A percentile compares a stretch with the other conserved stretches of the same genome.
Conservation (phyloP, 306 rosid species). For the Cucumis cinereus region DNA sequence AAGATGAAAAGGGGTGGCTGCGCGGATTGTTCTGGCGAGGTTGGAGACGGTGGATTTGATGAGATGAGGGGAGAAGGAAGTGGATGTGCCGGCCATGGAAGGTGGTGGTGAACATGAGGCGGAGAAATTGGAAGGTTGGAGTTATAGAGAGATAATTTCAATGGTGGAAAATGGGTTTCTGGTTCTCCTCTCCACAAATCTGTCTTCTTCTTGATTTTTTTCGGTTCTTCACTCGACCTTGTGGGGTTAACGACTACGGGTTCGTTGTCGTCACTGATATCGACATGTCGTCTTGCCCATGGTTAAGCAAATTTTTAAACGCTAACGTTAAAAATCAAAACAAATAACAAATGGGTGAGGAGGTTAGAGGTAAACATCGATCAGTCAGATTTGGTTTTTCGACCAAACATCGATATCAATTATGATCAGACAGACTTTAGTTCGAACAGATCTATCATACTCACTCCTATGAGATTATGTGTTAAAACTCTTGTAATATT, state of each 20-base stretch:
- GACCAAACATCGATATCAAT: too few species aligned
- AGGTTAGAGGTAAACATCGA: too few species aligned
- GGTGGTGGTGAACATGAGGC: not conserved
- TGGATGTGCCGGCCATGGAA: constrained; percentile 49
- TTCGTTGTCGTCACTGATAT: not conserved
- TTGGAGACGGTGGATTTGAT: constrained; percentile 24
- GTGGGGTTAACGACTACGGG: not conserved
- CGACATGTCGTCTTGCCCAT: not conserved
- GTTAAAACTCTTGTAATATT: too few species aligned
- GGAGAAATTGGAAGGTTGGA: not conserved
- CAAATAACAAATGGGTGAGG: too few species aligned
- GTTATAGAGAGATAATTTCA: not conserved
- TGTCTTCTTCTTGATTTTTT: not conserved
- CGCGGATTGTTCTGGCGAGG: constrained; percentile 22
- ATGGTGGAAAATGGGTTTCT: constrained; percentile 9
- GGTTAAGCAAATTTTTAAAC: too few species aligned
- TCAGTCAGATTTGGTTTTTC: too few species aligned
- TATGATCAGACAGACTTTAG: too few species aligned
- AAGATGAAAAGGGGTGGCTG: constrained; percentile 15
- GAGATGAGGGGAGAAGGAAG: constrained; percentile 28
- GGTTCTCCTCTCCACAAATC: not conserved
- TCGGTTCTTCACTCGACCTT: not conserved
- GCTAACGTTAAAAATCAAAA: too few species aligned
- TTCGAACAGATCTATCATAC: too few species aligned
- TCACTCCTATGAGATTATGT: too few species aligned